phyloP scores from a whole-genome alignment of 2,329 filamentous ascomycete genomes.

The Pezizomycotina sp. region DNA sequence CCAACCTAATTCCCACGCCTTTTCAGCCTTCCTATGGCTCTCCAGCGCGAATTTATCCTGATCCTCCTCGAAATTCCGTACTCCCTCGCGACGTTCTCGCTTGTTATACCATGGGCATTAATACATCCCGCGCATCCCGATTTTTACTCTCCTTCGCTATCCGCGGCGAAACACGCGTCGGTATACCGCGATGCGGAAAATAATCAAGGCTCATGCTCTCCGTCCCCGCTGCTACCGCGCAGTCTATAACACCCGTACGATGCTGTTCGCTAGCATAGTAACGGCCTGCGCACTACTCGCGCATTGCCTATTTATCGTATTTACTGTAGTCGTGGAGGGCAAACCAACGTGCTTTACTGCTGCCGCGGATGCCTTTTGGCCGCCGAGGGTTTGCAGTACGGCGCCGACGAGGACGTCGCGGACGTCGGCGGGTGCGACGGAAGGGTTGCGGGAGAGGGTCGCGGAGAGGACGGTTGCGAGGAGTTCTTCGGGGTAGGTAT shows the following conservation, averaged over 20 bases:
- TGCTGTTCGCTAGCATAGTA: conserved; percentile 54
- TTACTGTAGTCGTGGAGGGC: conserved; percentile 53
- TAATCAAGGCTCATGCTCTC: conserved; percentile 63
- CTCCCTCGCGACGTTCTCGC: conserved; percentile 68
- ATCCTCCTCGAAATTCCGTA: conserved; percentile 58
- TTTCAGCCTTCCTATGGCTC: conserved; percentile 56
- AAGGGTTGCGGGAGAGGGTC: conserved; percentile 53
- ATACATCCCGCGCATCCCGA: conserved; percentile 62
- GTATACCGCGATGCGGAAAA: conserved; percentile 18
- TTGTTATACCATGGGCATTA: conserved; percentile 87
- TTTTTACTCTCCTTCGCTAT: conserved; percentile 38
- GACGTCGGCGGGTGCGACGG: conserved; percentile 50
- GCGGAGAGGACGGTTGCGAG: conserved; percentile 51
- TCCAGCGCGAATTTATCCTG: conserved; percentile 69
- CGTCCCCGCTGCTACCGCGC: conserved; percentile 75
- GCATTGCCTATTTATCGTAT: conserved; percentile 81
- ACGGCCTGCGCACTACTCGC: conserved; percentile 63
- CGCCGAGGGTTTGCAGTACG: conserved; percentile 78
- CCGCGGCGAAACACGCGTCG: conserved; percentile 10
- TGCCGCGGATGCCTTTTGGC: conserved; percentile 80
- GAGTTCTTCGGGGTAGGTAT: conserved; percentile 81
- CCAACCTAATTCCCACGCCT: conserved; percentile 49
- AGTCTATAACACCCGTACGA: conserved; percentile 56
- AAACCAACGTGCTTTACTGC: conserved; percentile 72
- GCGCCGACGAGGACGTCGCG: conserved; percentile 77